Percentiles rank a stretch among this genome's conserved stretches.
Evolutionary conservation across 495 filamentous ascomycete genomes (phyloP).

Genomic region (Hypoxylon trugodes): DNA sequence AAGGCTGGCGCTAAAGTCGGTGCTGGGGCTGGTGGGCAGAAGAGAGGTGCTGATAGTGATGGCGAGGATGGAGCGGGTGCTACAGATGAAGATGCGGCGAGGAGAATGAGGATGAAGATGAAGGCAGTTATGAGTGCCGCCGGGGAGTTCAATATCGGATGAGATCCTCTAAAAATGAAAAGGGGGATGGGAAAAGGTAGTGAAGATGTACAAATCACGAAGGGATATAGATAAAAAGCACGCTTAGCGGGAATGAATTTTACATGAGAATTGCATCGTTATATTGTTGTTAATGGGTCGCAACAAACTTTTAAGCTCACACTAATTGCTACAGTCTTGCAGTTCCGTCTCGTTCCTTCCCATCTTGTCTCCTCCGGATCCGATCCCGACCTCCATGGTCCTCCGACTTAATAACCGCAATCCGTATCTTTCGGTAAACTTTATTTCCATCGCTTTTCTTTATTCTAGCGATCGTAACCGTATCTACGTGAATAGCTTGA

Average conservation of each 20-base stretch:
- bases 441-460: no score
- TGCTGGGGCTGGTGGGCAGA: conserved; percentile 31
- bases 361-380: no score
- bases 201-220: neutral
- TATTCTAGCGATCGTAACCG: no score
- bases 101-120: conserved; percentile 84
- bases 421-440: no score
- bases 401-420: no score
- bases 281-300: neutral
- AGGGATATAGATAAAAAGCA: conserved; percentile 16
- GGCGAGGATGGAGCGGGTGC: conserved; percentile 51
- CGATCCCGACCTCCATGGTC: no score
- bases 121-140: conserved; percentile 75
- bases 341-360: no score
- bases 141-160: conserved; percentile 91
- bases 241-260: no score
- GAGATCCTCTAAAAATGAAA: neutral
- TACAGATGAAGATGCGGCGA: conserved; percentile 69
- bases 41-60: conserved; percentile 35
- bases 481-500: no score
- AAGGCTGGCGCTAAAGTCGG: conserved; percentile 11
- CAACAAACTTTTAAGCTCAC: neutral
- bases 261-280: neutral
- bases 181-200: neutral
- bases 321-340: no score